phyloP scores from a whole-genome alignment of 2,329 filamentous ascomycete genomes.

The Fusarium anguioides region DNA sequence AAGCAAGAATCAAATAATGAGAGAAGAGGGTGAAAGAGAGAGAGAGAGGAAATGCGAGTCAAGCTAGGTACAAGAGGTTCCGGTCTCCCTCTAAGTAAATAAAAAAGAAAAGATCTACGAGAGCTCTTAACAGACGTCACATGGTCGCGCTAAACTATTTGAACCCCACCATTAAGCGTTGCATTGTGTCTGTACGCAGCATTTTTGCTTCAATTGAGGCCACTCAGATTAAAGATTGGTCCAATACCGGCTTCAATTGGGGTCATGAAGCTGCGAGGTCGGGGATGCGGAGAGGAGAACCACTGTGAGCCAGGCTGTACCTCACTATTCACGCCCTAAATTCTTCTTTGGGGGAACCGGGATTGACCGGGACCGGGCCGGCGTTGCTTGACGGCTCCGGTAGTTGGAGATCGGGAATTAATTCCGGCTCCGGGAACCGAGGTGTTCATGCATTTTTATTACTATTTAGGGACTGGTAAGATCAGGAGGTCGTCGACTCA shows the following conservation, averaged over 20 bases:
- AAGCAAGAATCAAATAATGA: background rate
- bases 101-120: slow-evolving; percentile 32
- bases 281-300: slow-evolving; percentile 8
- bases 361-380: slow-evolving; percentile 37
- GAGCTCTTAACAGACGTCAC: slow-evolving; percentile 40
- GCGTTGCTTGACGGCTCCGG: slow-evolving; percentile 6
- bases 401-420: slow-evolving; percentile 8
- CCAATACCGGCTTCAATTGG: slow-evolving; percentile 17
- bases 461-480: slow-evolving; percentile 20
- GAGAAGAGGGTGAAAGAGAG: slow-evolving; percentile 1
- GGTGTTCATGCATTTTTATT: slow-evolving; percentile 11
- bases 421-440: slow-evolving; percentile 42
- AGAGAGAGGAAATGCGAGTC: background rate
- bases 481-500: background rate
- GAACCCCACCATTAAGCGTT: slow-evolving; percentile 30
- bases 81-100: slow-evolving; percentile 19
- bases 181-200: slow-evolving; percentile 6
- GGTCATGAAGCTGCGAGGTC: slow-evolving; percentile 30
- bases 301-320: background rate
- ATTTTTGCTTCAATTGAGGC: slow-evolving; percentile 5
- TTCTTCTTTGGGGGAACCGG: slow-evolving; percentile 34
- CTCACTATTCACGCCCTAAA: slow-evolving; percentile 10
- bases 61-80: background rate
- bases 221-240: slow-evolving; percentile 5
- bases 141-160: slow-evolving; percentile 33